Percentiles rank a stretch among this genome's conserved stretches.
Conservation (phyloP, 768 basidiomycete species). For the Lentinula lateritia region DNA sequence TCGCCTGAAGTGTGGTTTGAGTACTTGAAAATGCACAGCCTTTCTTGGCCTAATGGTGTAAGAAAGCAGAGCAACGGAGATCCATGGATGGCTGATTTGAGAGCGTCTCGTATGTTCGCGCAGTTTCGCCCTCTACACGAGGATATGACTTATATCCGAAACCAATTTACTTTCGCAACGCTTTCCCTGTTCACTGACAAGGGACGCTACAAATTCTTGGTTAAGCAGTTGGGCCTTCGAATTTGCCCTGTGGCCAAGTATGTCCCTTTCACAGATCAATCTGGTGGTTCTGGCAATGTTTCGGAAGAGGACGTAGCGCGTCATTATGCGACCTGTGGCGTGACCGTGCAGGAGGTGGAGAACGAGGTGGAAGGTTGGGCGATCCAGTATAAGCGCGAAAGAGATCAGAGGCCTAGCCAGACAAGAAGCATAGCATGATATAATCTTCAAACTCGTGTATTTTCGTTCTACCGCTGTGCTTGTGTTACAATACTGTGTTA, state of each 20-base stretch:
- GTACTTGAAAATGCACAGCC: not conserved
- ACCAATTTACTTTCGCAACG: not conserved
- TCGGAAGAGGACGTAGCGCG: slow-evolving; percentile 1
- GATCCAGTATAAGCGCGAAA: not conserved
- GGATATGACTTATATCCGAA: not conserved
- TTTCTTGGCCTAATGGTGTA: slow-evolving; percentile 18
- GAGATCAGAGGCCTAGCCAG: not conserved
- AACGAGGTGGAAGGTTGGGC: not conserved
- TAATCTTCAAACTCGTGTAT: no score
- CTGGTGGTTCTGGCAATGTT: not conserved
- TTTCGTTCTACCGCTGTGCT: not conserved
- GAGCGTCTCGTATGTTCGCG: not conserved
- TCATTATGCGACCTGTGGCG: slow-evolving; percentile 5
- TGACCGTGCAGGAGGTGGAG: not conserved
- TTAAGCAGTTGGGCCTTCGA: not conserved
- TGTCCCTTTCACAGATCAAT: not conserved
- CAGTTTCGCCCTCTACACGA: not conserved
- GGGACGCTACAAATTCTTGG: not conserved
- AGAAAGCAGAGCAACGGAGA: not conserved
- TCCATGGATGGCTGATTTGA: not conserved
- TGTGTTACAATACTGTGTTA: not conserved
- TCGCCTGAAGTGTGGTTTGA: slow-evolving; percentile 3
- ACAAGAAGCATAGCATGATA: no score
- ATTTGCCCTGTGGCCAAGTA: not conserved
- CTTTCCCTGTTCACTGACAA: not conserved